Evolutionary conservation across 169 alveolate genomes (phyloP), one percentile per base, ranked within the genome.

Genomic region (Eimeria maxima): DNA sequence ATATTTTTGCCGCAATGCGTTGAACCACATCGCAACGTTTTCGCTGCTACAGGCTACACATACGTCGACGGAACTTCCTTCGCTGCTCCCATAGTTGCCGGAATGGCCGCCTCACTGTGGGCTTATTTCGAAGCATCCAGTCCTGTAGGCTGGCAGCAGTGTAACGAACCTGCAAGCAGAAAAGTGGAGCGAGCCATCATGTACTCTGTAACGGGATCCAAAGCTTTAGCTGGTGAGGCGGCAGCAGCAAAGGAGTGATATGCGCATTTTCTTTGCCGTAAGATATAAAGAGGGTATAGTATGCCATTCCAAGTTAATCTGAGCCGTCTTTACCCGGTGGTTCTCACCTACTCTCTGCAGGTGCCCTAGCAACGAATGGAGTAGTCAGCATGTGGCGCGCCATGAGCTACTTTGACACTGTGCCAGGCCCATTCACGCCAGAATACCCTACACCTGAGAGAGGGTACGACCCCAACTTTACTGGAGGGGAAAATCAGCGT

Each of bases 31-130:
- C 38, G 42, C 24, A 44, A 50, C 47, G 50, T 27, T 44, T 22
- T 13, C 18, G 53, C 18, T 73, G 55, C 84, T 60, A n/a, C 83
- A 93, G 96, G 96, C 78, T 97, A 97, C 83, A 74, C 95, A 57
- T 95, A 93, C 84, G 92, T 88, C 95, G 97, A 95, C 67, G 98
- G 98, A 22, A 97, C 97, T 63, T 97, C 98, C 60, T 96, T 97
- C 87, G 97, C 98, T 50, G 97, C 97, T 45, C 98, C 98, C 16
- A 76, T 96, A 42, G 97, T 97, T 42, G 73, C 97, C 13, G 98
- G 98, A 24, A 95, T 95, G 71, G 98, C 97, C 22, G 98, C 97
- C 20, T 90, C 96, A 42, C 71, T 97, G 42, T 96, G 97, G 95
- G 65, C 84, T 4, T 88, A 81, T 50, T 93, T 93, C 65, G 96